Conservation (phyloP, 2,329 filamentous ascomycete genomes). For the Aspergillus persii region DNA sequence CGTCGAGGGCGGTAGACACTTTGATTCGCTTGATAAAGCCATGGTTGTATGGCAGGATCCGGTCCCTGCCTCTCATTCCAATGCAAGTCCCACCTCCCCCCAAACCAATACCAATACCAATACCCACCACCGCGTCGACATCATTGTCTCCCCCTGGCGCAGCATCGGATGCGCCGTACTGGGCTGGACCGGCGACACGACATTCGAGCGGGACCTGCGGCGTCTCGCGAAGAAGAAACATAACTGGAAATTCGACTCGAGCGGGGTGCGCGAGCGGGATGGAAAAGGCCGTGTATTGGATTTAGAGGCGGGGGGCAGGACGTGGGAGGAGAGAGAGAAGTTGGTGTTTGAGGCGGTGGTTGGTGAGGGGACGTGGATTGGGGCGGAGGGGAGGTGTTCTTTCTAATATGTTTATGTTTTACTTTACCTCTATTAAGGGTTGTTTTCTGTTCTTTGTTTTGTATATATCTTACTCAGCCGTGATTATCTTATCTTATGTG, state of each 20-base stretch:
- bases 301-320: slow-evolving; percentile 55
- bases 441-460: too few relatives aligned
- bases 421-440: too few relatives aligned
- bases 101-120: slow-evolving; percentile 3
- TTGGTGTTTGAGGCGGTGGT: slow-evolving; percentile 72
- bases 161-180: slow-evolving; percentile 84
- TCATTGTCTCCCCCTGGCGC: slow-evolving; percentile 85
- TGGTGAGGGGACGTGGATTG: slow-evolving; percentile 62
- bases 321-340: slow-evolving; percentile 70
- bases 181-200: slow-evolving; percentile 86
- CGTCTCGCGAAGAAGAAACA: slow-evolving; percentile 72
- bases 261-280: slow-evolving; percentile 68
- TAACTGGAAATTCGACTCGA: slow-evolving; percentile 85
- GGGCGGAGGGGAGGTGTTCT: slow-evolving; percentile 66
- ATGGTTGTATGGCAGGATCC: slow-evolving; percentile 89
- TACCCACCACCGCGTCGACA: slow-evolving; percentile 80
- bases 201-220: slow-evolving; percentile 82
- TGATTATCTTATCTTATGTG: too few relatives aligned
- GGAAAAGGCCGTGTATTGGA: slow-evolving; percentile 69
- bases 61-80: slow-evolving; percentile 37
- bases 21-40: slow-evolving; percentile 88
- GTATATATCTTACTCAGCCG: too few relatives aligned
- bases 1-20: slow-evolving; percentile 49
- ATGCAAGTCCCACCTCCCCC: slow-evolving; percentile 11
- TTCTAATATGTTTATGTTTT: slow-evolving; percentile 37